These are phyloP conservation scores for Schizosaccharomyces octosporus DNA, from an alignment of 805 yeast genomes.

Conservation along the genomic window DNA sequence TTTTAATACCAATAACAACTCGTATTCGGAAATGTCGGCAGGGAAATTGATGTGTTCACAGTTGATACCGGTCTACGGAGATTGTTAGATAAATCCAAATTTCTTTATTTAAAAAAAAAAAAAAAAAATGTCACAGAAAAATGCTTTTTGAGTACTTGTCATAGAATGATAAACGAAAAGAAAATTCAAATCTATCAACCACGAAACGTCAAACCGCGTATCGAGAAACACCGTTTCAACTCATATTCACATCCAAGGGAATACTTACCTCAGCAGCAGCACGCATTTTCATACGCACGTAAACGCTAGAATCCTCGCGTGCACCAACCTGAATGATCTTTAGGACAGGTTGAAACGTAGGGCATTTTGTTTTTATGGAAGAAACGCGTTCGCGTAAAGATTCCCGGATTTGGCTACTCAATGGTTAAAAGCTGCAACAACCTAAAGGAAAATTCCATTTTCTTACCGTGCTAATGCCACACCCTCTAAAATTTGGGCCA, in stretches of 20 bases:
- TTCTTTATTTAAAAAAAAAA: too few relatives aligned
- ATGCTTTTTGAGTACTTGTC: neutral
- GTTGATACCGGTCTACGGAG: slow-evolving; percentile 31
- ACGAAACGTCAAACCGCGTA: neutral
- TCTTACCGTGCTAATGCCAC: neutral
- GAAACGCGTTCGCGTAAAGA: slow-evolving; percentile 11
- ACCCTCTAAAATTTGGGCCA: neutral
- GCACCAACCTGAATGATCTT: slow-evolving; percentile 75
- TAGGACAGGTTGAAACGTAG: slow-evolving; percentile 46
- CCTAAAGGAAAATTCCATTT: neutral
- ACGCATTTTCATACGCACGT: slow-evolving; percentile 73
- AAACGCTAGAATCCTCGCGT: slow-evolving; percentile 74
- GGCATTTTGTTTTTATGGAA: slow-evolving; percentile 18
- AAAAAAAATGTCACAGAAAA: too few relatives aligned
- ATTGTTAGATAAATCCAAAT: neutral
- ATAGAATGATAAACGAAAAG: neutral
- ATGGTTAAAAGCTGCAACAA: neutral
- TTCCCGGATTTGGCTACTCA: neutral
- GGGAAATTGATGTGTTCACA: slow-evolving; percentile 43
- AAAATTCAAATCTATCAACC: neutral
- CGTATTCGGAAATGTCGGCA: slow-evolving; percentile 34
- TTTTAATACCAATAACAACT: slow-evolving; percentile 27
- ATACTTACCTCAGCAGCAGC: slow-evolving; percentile 39
- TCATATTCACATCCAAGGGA: neutral
- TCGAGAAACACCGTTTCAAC: neutral